phyloP scores from a whole-genome alignment of 495 filamentous ascomycete species.

The Tricharina praecox region DNA sequence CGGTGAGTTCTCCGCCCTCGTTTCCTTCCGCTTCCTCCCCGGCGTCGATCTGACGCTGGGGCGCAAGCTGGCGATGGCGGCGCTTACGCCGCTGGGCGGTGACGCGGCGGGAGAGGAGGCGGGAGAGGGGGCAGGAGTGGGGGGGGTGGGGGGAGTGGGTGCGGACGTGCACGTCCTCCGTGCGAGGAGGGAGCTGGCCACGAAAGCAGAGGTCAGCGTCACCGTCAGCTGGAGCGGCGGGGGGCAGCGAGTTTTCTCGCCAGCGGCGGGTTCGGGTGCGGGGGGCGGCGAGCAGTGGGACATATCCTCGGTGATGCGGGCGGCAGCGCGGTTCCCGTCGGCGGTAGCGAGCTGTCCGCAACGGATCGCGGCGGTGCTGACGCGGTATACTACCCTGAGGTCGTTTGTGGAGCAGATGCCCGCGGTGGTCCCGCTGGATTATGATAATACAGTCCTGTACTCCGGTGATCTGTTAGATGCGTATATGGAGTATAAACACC shows the following conservation, averaged over 20 bases:
- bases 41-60: too few species aligned
- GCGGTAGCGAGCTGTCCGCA: constrained; percentile 4
- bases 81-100: too few species aligned
- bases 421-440: neutral
- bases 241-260: too few species aligned
- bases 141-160: neutral
- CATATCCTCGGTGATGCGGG: neutral
- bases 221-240: constrained; percentile 4
- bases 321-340: constrained; percentile 4
- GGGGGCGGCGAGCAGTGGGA: constrained; percentile 1
- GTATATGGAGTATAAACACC: constrained; percentile 6
- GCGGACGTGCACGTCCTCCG: neutral
- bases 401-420: constrained; percentile 2
- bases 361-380: neutral
- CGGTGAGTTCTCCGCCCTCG: constrained; percentile 3
- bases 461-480: constrained; percentile 1
- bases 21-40: neutral
- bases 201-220: constrained; percentile 2
- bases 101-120: neutral
- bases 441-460: constrained; percentile 5
- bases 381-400: constrained; percentile 2
- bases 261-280: too few species aligned
- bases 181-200: neutral
- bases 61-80: too few species aligned
- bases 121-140: neutral